Percentiles rank a stretch among this genome's conserved stretches.
Conservation (phyloP, 2,329 filamentous ascomycete species). For the Ophiostoma montium region DNA sequence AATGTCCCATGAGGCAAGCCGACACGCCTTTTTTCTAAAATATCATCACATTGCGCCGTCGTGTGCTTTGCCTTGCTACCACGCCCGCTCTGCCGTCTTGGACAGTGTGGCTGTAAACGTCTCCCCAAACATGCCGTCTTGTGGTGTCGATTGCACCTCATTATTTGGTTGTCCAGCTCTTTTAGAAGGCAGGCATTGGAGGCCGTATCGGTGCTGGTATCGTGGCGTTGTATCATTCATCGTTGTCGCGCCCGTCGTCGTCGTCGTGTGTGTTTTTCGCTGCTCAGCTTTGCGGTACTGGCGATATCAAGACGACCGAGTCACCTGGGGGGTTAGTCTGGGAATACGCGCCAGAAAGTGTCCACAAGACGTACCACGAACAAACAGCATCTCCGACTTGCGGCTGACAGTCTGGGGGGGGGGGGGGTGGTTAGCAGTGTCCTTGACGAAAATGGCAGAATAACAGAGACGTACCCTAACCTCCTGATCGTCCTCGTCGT, state of each 20-base stretch:
- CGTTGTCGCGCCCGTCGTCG: no score
- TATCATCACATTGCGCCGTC: neutral
- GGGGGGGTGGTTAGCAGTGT: no score
- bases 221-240: no score
- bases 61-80: neutral
- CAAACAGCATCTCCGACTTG: conserved; percentile 97
- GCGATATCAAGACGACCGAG: conserved; percentile 19
- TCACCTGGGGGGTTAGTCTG: conserved; percentile 9
- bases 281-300: conserved; percentile 12
- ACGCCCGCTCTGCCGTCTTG: no score
- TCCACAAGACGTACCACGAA: conserved; percentile 65
- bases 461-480: conserved; percentile 56
- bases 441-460: no score
- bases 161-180: neutral
- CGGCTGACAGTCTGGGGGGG: conserved; percentile 91
- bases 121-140: neutral
- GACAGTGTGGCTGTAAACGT: no score
- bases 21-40: neutral
- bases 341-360: no score
- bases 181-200: neutral
- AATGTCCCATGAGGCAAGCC: neutral
- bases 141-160: neutral
- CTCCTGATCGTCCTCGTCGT: conserved; percentile 57
- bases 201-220: neutral
- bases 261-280: neutral